Percentiles rank a stretch among this genome's conserved stretches.
Evolutionary conservation across 1,284 basidiomycete genomes (phyloP).

Genomic region (Vanrija pseudolonga): DNA sequence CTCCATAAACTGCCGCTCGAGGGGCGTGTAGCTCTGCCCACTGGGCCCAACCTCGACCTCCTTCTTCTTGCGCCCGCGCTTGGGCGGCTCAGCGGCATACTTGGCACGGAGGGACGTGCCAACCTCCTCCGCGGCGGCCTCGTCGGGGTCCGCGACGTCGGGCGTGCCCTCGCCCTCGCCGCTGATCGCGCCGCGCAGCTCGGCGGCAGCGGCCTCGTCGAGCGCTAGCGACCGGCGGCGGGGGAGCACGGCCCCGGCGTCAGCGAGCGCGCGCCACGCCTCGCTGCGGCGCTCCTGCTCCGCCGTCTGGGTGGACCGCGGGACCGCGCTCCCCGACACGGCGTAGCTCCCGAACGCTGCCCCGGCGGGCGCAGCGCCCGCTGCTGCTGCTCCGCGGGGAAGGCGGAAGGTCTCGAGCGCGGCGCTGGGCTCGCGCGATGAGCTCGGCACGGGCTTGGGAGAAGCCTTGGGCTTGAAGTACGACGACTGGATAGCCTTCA

Average conservation of each 20-base stretch:
- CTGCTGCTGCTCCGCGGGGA: not conserved
- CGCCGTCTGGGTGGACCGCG: conserved; percentile 9
- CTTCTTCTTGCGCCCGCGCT: conserved; percentile 38
- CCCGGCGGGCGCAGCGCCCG: conserved; percentile 15
- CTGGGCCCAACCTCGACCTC: conserved; percentile 65
- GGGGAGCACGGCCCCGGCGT: conserved; percentile 27
- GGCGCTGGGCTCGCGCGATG: not conserved
- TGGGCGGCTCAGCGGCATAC: conserved; percentile 28
- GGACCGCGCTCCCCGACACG: not conserved
- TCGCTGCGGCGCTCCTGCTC: conserved; percentile 35
- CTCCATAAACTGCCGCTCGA: conserved; percentile 73
- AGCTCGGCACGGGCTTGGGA: not conserved
- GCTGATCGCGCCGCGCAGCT: conserved; percentile 19
- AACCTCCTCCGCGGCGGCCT: conserved; percentile 13
- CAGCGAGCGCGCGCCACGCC: conserved; percentile 31
- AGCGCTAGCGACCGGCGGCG: conserved; percentile 42
- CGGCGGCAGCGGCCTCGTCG: conserved; percentile 46
- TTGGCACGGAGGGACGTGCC: conserved; percentile 30
- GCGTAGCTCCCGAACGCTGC: conserved; percentile 26
- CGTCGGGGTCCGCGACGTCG: conserved; percentile 19
- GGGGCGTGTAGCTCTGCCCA: conserved; percentile 72
- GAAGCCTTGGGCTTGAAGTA: conserved; percentile 2
- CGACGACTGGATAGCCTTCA: conserved; percentile 5
- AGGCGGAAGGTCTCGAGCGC: conserved; percentile 23
- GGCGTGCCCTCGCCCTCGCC: conserved; percentile 4